Percentiles rank a stretch among this genome's conserved stretches.
Conservation (phyloP, 176 grass and related monocot genomes). For the Tillandsia leiboldiana region DNA sequence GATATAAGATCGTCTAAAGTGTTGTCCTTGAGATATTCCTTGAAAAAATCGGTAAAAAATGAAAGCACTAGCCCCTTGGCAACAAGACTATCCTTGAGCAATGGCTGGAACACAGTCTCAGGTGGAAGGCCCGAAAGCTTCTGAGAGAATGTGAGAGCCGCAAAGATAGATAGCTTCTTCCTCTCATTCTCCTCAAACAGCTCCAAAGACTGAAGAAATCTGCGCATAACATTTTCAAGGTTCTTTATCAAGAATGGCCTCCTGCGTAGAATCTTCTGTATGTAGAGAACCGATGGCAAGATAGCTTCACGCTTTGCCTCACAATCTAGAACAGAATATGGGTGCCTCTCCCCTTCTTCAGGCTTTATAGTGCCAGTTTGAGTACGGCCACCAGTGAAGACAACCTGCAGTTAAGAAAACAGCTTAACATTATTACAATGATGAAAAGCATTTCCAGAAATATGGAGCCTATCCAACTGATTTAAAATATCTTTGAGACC, state of each 20-base stretch:
- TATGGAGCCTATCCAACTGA: background rate
- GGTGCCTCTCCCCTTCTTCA: slow-evolving; percentile 85
- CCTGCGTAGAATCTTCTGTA: slow-evolving; percentile 84
- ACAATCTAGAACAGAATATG: slow-evolving; percentile 73
- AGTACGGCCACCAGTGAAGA: slow-evolving; percentile 82
- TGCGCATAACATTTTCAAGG: slow-evolving; percentile 96
- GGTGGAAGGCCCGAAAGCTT: slow-evolving; percentile 89
- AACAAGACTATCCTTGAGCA: slow-evolving; percentile 95
- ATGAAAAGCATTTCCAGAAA: background rate
- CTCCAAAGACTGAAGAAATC: slow-evolving; percentile 90
- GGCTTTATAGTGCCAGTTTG: slow-evolving; percentile 88
- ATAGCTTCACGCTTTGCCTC: slow-evolving; percentile 63
- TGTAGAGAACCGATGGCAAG: slow-evolving; percentile 77
- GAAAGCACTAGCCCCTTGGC: slow-evolving; percentile 89
- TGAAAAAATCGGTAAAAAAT: slow-evolving; percentile 88
- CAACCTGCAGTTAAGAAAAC: slow-evolving; percentile 39
- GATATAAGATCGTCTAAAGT: slow-evolving; percentile 91
- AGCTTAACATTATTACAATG: background rate
- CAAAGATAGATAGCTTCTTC: slow-evolving; percentile 84
- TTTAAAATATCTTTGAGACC: background rate
- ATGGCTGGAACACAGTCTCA: slow-evolving; percentile 86
- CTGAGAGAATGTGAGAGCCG: slow-evolving; percentile 94
- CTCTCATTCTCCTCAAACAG: slow-evolving; percentile 92
- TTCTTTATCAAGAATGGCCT: slow-evolving; percentile 92
- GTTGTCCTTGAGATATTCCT: slow-evolving; percentile 84